Evolutionary conservation across 176 grass and related monocot genomes (phyloP).

Genomic region (Areca catechu): DNA sequence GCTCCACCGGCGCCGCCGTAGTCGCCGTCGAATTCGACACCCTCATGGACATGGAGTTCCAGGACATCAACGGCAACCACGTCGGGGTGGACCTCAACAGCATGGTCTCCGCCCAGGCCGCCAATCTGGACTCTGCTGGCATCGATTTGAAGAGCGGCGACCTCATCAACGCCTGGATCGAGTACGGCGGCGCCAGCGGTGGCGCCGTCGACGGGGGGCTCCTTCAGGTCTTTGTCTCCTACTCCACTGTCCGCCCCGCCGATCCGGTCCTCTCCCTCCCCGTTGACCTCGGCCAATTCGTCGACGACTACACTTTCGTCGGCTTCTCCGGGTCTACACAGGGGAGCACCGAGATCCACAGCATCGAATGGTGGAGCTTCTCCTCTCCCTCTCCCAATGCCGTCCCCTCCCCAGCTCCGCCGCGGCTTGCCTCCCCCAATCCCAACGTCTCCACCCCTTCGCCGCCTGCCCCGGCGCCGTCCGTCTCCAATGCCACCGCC

Average conservation of each 20-base stretch:
- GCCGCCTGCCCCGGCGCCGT: conserved; percentile 16
- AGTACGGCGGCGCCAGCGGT: conserved; percentile 23
- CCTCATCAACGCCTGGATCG: conserved; percentile 75
- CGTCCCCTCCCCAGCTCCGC: conserved; percentile 1
- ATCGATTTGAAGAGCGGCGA: conserved; percentile 55
- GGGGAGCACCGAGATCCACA: conserved; percentile 91
- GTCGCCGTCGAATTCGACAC: conserved; percentile 5
- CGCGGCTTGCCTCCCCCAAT: background rate
- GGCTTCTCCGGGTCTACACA: conserved; percentile 85
- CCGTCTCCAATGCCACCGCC: conserved; percentile 17
- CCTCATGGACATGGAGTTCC: conserved; percentile 67
- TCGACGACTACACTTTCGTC: conserved; percentile 41
- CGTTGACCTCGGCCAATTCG: conserved; percentile 30
- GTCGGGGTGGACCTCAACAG: conserved; percentile 61
- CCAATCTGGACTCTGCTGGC: conserved; percentile 29
- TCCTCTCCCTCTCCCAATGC: conserved; percentile 17
- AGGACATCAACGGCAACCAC: conserved; percentile 71
- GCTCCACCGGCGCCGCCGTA: background rate
- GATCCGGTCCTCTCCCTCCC: conserved; percentile 39
- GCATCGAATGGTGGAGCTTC: conserved; percentile 93
- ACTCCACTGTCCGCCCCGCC: conserved; percentile 34
- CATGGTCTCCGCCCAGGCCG: conserved; percentile 55
- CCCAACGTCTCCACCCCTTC: conserved; percentile 9
- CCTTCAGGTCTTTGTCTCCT: conserved; percentile 64
- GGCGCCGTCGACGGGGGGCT: background rate